Evolutionary conservation across 306 rosid species (phyloP), one percentile per base, ranked within the genome.

Genomic region (Erythrophleum fordii): DNA sequence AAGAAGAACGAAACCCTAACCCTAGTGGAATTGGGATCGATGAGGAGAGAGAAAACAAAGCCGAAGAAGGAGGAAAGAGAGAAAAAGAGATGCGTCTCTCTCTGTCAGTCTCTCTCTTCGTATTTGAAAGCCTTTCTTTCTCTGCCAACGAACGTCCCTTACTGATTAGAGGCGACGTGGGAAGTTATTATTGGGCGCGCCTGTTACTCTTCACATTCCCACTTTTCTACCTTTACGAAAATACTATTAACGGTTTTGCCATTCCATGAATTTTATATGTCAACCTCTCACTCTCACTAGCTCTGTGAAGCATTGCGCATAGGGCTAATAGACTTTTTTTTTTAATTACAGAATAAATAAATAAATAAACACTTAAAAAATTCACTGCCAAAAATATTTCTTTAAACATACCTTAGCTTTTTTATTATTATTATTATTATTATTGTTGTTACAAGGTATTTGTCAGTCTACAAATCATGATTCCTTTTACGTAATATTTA

Each of bases 1-100:
- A 56, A 64, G 69, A 48, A 81, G 23, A 48, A 79, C 0, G 83
- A 72, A 90, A 89, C 89, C 97, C 93, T 87, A 90, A 89, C 92
- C 93, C 86, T 78, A 67, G 76, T 25, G 13, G 83, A 83, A 75
- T 90, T 85, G 77, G 88, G 89, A 92, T 85, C 86, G 75, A 69
- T 13, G 80, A 85, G 80, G 90, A 83, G 89, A 85, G 88, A 87
- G 93, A 76, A 71, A 81, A 77, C 81, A 20, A 75, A 84, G 62
- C 77, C 85, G 60, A 69, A 12, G 75, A 41, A 52, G 56, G 52
- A 59, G 70, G 14, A n/a, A 60, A 67, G 86, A 74, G 81, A 77
- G 88, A 85, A 69, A 62, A 64, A 81, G 14, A 25, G 72, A 80
- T 81, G 81, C 79, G 85, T 77, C 84, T 69, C 31, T 80, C 69